Evolutionary conservation across 345 rosid genomes (phyloP).

Genomic region (Cardamine resedifolia): DNA sequence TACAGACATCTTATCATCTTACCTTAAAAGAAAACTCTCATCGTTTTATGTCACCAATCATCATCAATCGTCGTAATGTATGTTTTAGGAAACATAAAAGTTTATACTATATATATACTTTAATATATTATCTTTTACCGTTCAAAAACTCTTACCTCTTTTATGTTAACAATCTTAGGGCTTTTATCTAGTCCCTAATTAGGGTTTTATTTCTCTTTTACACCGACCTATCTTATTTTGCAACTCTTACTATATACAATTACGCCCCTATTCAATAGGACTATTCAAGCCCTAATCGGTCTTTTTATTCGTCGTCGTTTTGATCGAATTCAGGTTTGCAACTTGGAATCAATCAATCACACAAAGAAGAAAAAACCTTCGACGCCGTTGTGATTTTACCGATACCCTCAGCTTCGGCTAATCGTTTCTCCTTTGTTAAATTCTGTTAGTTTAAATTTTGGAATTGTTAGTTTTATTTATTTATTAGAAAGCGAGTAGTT

Average conservation of each 20-base stretch:
- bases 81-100: background rate
- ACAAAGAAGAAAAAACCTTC: background rate
- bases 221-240: too few relatives aligned
- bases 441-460: background rate
- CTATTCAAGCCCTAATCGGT: constrained; percentile 2
- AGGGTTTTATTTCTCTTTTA: too few relatives aligned
- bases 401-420: background rate
- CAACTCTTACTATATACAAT: too few relatives aligned
- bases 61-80: background rate
- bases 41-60: background rate
- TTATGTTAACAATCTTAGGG: too few relatives aligned
- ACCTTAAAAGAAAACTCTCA: too few relatives aligned
- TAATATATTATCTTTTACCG: too few relatives aligned
- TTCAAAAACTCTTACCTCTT: too few relatives aligned
- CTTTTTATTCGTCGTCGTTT: background rate
- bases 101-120: too few relatives aligned
- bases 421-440: background rate
- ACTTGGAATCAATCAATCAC: background rate
- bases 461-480: background rate
- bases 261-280: too few relatives aligned
- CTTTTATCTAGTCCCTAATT: too few relatives aligned
- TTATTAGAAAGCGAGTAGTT: constrained; percentile 2
- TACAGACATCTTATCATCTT: too few relatives aligned
- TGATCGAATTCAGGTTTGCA: background rate
- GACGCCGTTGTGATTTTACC: constrained; percentile 10